Evolutionary conservation across 345 rosid species (phyloP).

Genomic region (Litchi chinensis): DNA sequence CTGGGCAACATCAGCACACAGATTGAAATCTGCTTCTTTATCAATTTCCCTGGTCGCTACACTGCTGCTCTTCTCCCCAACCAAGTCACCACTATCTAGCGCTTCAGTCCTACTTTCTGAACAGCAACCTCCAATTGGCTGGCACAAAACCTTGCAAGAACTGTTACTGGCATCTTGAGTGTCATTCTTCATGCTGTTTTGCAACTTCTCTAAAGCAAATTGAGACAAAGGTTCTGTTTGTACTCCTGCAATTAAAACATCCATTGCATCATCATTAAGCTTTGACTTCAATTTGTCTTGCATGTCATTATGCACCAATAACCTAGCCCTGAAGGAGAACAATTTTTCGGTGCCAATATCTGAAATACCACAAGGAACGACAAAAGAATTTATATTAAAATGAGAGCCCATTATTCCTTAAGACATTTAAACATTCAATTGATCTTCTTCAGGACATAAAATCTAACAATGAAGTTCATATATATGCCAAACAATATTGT

Average conservation of each 20-base stretch:
- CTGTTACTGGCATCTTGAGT: background rate
- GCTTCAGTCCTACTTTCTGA: background rate
- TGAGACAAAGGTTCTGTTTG: constrained; percentile 12
- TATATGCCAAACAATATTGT: too few relatives aligned
- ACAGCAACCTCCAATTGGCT: constrained; percentile 11
- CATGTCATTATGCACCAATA: background rate
- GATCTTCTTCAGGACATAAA: background rate
- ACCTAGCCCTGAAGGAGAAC: background rate
- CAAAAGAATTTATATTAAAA: background rate
- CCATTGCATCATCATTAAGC: background rate
- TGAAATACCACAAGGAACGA: background rate
- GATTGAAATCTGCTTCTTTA: constrained; percentile 20
- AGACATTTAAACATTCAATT: background rate
- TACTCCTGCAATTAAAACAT: background rate
- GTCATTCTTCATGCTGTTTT: background rate
- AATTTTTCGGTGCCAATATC: background rate
- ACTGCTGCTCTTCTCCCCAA: constrained; percentile 8
- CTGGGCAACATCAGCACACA: constrained; percentile 1
- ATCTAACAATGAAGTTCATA: background rate
- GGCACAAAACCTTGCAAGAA: constrained; percentile 1
- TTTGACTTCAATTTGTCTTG: constrained; percentile 8
- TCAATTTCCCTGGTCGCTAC: constrained; percentile 2
- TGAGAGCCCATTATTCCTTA: background rate
- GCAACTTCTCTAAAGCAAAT: constrained; percentile 13
- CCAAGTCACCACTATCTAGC: constrained; percentile 8